Evolutionary conservation across 2,329 filamentous ascomycete species (phyloP).

Genomic region (Exophiala xenobiotica): DNA sequence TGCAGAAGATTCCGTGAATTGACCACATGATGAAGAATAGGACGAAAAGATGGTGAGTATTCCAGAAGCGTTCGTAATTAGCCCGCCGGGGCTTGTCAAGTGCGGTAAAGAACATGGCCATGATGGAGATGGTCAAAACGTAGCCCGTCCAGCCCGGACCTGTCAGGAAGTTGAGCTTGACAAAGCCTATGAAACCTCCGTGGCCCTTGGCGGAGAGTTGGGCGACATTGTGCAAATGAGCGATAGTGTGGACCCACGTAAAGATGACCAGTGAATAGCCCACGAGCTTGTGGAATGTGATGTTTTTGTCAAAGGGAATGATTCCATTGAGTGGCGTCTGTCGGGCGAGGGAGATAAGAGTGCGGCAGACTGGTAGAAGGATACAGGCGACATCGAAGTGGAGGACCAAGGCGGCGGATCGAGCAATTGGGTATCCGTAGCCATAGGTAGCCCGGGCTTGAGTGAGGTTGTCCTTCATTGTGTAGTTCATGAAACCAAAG

Average conservation of each 20-base stretch:
- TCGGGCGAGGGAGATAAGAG: constrained; percentile 74
- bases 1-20: constrained; percentile 82
- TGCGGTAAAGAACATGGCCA: constrained; percentile 75
- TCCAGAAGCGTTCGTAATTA: constrained; percentile 90
- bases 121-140: constrained; percentile 75
- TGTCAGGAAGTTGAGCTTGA: constrained; percentile 62
- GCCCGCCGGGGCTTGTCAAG: constrained; percentile 74
- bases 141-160: constrained; percentile 80
- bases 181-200: constrained; percentile 73
- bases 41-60: constrained; percentile 83
- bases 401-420: constrained; percentile 71
- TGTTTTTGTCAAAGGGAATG: constrained; percentile 62
- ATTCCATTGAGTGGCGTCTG: constrained; percentile 81
- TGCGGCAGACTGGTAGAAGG: constrained; percentile 70
- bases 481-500: constrained; percentile 77
- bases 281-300: constrained; percentile 76
- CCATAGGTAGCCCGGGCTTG: constrained; percentile 67
- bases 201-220: constrained; percentile 72
- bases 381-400: constrained; percentile 79
- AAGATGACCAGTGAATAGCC: constrained; percentile 87
- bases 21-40: constrained; percentile 89
- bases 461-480: constrained; percentile 69
- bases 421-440: constrained; percentile 71
- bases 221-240: constrained; percentile 83
- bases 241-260: constrained; percentile 79